Base-by-base conservation (phyloP, 2,329 filamentous ascomycete species). In the Scedosporium apiospermum region DNA sequence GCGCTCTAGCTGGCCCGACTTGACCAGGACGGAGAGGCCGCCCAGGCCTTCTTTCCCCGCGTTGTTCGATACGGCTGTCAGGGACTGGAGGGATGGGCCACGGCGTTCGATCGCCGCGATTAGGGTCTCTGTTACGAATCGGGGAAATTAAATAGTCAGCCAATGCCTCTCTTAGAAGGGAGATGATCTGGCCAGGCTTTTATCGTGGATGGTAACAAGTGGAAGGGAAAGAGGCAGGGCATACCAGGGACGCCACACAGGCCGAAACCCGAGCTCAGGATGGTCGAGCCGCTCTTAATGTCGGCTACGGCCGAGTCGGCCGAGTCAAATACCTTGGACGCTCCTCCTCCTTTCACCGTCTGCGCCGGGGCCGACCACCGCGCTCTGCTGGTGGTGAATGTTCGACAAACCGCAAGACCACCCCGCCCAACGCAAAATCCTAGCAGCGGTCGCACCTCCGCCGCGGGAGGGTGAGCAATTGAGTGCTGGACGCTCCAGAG, bases 21-120 rank as follows among this genome's bases (percentile, higher is more conserved):
- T 81, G 0, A 88, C 83, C 34, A 93, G 80, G 7, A 85, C 82
- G 1, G 88, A 85, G 16, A 93, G 77, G 1, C 90, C 90, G 4
- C 86, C 83, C 60, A 81, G 84, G 30, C 86, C 84, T 46, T 88
- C 85, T 34, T 86, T 80, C 27, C 90, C 90, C 6, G 89, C 89
- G 71, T 93, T 93, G 71, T 93, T 93, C 60, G 89, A 92, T 1
- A 93, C 87, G 21, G 88, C 89, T 0, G 88, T 91, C 34, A 93
- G 78, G 1, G 84, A 81, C 59, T 88, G 80, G 23, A 93, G 79
- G 9, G 81, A 78, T 4, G 78, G 76, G 5, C 85, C 85, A 69
- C 85, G 76, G 18, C 78, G 77, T 62, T 85, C 80, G 46, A 93
- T 82, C 16, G 87, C 86, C 49, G 84, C 79, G 68, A 92, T 92